A percentile compares a stretch with the other conserved stretches of the same genome.
These are phyloP conservation scores for Pleurotus citrinopileatus DNA, from an alignment of 768 basidiomycete species.

Conservation along the genomic window DNA sequence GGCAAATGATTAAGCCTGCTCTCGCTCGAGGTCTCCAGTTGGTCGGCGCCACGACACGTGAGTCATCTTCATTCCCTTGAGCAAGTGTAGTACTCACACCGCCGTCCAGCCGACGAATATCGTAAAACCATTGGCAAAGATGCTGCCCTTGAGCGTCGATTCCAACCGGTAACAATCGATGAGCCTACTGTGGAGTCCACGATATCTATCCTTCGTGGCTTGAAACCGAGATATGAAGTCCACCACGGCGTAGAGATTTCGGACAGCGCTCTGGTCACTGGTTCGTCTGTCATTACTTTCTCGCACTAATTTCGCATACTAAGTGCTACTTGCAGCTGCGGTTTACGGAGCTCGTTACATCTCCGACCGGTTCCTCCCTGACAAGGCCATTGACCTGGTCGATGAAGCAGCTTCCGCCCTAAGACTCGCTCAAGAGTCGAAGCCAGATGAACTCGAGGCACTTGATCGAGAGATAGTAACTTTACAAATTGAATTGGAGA, in stretches of 20 bases:
- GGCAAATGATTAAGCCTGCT: slow-evolving; percentile 92
- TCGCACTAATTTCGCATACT: neutral
- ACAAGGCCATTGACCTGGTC: slow-evolving; percentile 89
- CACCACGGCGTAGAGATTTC: slow-evolving; percentile 94
- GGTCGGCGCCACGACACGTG: slow-evolving; percentile 88
- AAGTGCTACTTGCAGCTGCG: slow-evolving; percentile 48
- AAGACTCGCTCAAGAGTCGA: slow-evolving; percentile 84
- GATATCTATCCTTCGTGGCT: slow-evolving; percentile 82
- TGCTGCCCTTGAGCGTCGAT: slow-evolving; percentile 85
- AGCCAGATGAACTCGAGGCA: slow-evolving; percentile 80
- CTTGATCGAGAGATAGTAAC: slow-evolving; percentile 84
- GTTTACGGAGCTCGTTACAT: slow-evolving; percentile 85
- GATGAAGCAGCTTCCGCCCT: slow-evolving; percentile 91
- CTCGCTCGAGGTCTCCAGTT: slow-evolving; percentile 84
- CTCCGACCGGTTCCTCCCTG: slow-evolving; percentile 83
- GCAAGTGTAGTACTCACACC: neutral
- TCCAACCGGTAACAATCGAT: slow-evolving; percentile 86
- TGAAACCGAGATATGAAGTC: slow-evolving; percentile 83
- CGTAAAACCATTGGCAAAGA: slow-evolving; percentile 91
- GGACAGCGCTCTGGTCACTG: slow-evolving; percentile 84
- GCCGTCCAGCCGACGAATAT: slow-evolving; percentile 74
- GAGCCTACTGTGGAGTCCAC: slow-evolving; percentile 86
- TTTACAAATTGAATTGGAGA: slow-evolving; percentile 86
- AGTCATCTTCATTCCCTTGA: slow-evolving; percentile 22
- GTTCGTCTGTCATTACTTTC: slow-evolving; percentile 29